phyloP scores from a whole-genome alignment of 1,139 yeast species.

The Meyerozyma smithsonii region DNA sequence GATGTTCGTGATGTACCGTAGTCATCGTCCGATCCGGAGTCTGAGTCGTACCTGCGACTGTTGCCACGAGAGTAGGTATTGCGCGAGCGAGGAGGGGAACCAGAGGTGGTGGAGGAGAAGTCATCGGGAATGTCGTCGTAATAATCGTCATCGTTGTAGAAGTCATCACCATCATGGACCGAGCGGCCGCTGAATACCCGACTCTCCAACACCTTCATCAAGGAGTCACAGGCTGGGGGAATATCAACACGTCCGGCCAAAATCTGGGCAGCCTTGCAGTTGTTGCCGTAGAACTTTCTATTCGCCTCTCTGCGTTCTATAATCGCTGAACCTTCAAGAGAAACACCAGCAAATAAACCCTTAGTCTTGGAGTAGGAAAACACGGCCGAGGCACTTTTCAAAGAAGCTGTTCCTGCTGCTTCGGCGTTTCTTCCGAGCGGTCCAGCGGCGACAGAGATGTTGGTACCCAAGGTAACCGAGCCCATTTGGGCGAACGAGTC shows the following conservation, averaged over 20 bases:
- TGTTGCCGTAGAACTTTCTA: slow-evolving; percentile 85
- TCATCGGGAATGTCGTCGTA: slow-evolving; percentile 71
- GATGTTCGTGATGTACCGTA: slow-evolving; percentile 13
- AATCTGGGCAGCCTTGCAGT: slow-evolving; percentile 80
- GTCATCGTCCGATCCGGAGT: slow-evolving; percentile 34
- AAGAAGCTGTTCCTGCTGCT: slow-evolving; percentile 94
- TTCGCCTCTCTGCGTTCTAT: slow-evolving; percentile 96
- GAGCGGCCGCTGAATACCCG: slow-evolving; percentile 69
- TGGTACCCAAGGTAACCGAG: slow-evolving; percentile 92
- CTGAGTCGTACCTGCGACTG: slow-evolving; percentile 9
- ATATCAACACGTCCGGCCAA: slow-evolving; percentile 82
- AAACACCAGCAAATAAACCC: slow-evolving; percentile 95
- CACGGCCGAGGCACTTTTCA: slow-evolving; percentile 83
- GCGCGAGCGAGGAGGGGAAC: slow-evolving; percentile 20
- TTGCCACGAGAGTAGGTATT: slow-evolving; percentile 16
- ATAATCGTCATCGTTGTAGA: slow-evolving; percentile 55
- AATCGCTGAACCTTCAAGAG: slow-evolving; percentile 92
- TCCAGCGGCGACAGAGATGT: slow-evolving; percentile 96
- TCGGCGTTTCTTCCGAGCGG: slow-evolving; percentile 97
- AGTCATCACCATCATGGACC: slow-evolving; percentile 47
- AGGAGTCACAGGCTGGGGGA: slow-evolving; percentile 89
- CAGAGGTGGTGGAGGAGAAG: slow-evolving; percentile 45
- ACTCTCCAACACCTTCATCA: slow-evolving; percentile 81
- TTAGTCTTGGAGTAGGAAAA: slow-evolving; percentile 93
- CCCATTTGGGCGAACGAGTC: slow-evolving; percentile 93